Evolutionary conservation across 352 stramenopile genomes (phyloP).

Genomic region (Peronospora tabacina): DNA sequence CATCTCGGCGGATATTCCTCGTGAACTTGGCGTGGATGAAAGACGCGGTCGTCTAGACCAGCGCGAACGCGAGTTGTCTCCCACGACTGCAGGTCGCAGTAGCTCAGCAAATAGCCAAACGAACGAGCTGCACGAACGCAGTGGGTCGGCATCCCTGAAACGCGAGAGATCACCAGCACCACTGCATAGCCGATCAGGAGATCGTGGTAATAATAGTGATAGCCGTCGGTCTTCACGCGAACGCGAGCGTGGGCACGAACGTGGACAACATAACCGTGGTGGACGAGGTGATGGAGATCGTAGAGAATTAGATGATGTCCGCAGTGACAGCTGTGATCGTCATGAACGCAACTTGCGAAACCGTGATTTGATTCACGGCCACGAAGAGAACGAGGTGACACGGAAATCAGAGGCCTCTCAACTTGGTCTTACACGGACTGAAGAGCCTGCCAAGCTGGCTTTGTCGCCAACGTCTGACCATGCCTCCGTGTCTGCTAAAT

Average conservation of each 20-base stretch:
- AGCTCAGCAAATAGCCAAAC: constrained; percentile 15
- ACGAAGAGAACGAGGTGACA: constrained; percentile 13
- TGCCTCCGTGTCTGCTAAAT: constrained; percentile 6
- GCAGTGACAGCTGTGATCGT: constrained; percentile 24
- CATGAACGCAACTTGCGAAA: constrained; percentile 22
- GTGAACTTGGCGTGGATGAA: constrained; percentile 26
- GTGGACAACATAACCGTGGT: constrained; percentile 20
- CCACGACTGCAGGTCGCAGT: constrained; percentile 8
- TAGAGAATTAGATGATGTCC: constrained; percentile 16
- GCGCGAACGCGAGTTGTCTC: constrained; percentile 28
- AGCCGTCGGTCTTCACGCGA: constrained; percentile 27
- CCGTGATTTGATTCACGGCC: constrained; percentile 12
- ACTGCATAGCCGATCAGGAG: constrained; percentile 35
- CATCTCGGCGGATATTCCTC: constrained; percentile 9
- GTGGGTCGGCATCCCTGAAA: constrained; percentile 23
- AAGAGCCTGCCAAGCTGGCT: constrained; percentile 14
- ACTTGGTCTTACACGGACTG: constrained; percentile 12
- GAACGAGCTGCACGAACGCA: constrained; percentile 22
- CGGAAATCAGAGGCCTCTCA: constrained; percentile 11
- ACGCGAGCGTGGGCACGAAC: constrained; percentile 13
- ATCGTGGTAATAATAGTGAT: constrained; percentile 26
- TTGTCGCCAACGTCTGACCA: constrained; percentile 17
- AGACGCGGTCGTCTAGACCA: constrained; percentile 25
- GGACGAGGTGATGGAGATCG: constrained; percentile 25
- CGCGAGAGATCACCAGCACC: constrained; percentile 24